phyloP scores from a whole-genome alignment of 2,329 filamentous ascomycete species.

The Alternaria metachromatica region DNA sequence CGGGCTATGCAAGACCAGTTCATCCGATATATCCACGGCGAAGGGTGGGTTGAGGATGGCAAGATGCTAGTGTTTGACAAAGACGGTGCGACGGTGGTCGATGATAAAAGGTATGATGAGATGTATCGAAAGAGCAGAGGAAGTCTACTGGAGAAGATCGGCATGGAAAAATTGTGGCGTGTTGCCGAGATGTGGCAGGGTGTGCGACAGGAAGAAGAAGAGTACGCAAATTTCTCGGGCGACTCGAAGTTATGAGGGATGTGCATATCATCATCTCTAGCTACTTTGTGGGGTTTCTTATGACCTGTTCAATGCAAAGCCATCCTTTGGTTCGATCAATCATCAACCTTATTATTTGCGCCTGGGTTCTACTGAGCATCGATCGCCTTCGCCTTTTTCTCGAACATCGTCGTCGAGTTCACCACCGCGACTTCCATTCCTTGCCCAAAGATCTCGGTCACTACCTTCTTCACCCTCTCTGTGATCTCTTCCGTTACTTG shows the following conservation, averaged over 20 bases:
- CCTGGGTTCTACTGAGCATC: neutral
- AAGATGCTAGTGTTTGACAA: slow-evolving; percentile 31
- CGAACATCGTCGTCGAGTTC: too few species aligned
- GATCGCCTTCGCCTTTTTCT: too few species aligned
- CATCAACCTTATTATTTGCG: too few species aligned
- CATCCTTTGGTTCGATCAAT: neutral
- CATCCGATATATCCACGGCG: slow-evolving; percentile 31
- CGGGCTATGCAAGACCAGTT: slow-evolving; percentile 31
- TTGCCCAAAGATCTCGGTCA: too few species aligned
- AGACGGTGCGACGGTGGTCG: slow-evolving; percentile 14
- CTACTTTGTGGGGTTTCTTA: neutral
- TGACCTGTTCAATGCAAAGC: neutral
- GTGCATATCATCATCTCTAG: neutral
- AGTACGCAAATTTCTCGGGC: neutral
- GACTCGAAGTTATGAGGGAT: slow-evolving; percentile 8
- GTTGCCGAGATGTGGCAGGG: slow-evolving; percentile 39
- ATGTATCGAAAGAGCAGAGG: slow-evolving; percentile 30
- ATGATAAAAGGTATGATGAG: slow-evolving; percentile 31
- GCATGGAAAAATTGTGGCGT: slow-evolving; percentile 28
- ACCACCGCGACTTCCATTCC: too few species aligned
- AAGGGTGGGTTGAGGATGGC: slow-evolving; percentile 28
- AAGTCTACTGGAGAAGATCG: slow-evolving; percentile 28
- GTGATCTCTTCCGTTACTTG: too few species aligned
- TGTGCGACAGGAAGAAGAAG: slow-evolving; percentile 28
- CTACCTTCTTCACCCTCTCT: too few species aligned